A percentile compares a stretch with the other conserved stretches of the same genome.
Evolutionary conservation across 495 filamentous ascomycete genomes (phyloP).

Genomic region (Penicillium fimorum): DNA sequence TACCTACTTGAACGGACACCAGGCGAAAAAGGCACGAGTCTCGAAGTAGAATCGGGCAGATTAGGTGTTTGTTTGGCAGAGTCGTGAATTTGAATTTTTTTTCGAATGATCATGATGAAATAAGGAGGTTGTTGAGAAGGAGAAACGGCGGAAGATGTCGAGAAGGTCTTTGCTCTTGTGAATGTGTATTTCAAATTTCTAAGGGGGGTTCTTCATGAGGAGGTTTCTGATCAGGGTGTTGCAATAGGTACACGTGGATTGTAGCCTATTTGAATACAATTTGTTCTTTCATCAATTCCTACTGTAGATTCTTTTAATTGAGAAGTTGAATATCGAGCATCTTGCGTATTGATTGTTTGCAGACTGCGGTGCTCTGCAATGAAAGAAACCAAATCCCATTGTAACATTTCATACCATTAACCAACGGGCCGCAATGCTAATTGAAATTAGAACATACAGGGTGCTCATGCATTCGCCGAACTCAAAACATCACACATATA

Average conservation of each 20-base stretch:
- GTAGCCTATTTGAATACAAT: neutral
- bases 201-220: neutral
- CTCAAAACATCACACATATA: neutral
- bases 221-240: neutral
- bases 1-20: constrained; percentile 24
- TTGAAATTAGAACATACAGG: neutral
- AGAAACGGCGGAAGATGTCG: neutral
- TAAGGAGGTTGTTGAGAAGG: neutral
- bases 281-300: neutral
- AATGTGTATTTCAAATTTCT: neutral
- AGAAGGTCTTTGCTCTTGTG: neutral
- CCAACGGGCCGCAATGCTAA: constrained; percentile 1
- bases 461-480: neutral
- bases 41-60: neutral
- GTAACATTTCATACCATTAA: constrained; percentile 1
- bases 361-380: neutral
- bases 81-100: neutral
- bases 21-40: constrained; percentile 7
- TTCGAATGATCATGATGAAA: neutral
- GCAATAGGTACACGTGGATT: neutral
- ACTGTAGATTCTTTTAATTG: neutral
- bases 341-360: neutral
- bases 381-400: too few relatives aligned
- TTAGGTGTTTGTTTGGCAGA: neutral
- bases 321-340: too few relatives aligned